Evolutionary conservation across 768 basidiomycete species (phyloP), one percentile per base, ranked within the genome.

Genomic region (Tulasnella sp.): DNA sequence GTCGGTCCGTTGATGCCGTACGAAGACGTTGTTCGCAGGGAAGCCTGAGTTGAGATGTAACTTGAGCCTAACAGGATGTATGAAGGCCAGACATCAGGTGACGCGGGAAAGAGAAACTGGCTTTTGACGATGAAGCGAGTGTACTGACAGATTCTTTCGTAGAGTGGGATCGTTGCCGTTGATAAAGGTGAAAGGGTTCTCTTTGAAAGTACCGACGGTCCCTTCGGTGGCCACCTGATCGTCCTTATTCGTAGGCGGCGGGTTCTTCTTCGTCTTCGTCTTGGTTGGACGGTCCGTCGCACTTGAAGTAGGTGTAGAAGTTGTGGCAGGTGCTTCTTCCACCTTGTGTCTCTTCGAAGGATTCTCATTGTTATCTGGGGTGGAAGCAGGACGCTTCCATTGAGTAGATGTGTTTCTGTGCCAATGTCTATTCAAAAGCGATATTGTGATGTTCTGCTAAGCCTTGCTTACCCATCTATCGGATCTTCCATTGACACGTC

Each of bases 121-220:
- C 15, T 15, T 38, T 5, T 7, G 15, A 38, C 15, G n/a, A n/a
- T n/a, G n/a, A n/a, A n/a, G 34, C 19, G 19, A 22, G 17, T 54
- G 24, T 43, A 72, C 84, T 68, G 69, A 91, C 92, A 85, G 77
- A 80, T 87, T 89, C 15, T 76, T 74, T 56, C 74, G 66, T 45
- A 97, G 74, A 53, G 84, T 78, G 4, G 82, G 82, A 66, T 96
- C 85, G 60, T 82, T 74, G 2, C 81, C 75, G 1, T 80, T 67
- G 29, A 97, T 72, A 72, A 85, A 92, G 0, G 86, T 90, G 69
- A 87, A 96, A 1, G 93, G 92, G 69, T 88, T 89, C 69, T 98
- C 93, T 68, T 85, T 92, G 76, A 87, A 92, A 11, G 71, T 70
- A 15, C 74, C 70, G 56, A 67, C 68, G 4, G 67, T 62, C 49